phyloP scores from a whole-genome alignment of 106 monocot genomes.

The Dioscorea alata region DNA sequence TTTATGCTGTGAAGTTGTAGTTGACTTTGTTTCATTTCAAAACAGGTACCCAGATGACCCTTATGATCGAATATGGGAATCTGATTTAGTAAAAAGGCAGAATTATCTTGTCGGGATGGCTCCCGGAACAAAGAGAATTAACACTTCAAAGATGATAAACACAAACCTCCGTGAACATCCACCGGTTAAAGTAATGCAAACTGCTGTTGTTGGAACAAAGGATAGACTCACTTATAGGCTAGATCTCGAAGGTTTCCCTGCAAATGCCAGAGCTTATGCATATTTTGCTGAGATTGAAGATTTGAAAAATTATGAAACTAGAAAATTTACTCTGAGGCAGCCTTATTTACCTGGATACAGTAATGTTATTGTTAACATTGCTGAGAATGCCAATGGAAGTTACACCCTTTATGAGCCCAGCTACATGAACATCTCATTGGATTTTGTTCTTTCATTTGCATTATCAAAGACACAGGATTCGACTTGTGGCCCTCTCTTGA shows the following conservation, averaged over 20 bases:
- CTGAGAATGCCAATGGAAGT: conserved; percentile 51
- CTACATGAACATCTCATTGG: conserved; percentile 40
- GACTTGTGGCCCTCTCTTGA: conserved; percentile 39
- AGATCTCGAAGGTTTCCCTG: conserved; percentile 47
- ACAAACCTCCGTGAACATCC: conserved; percentile 22
- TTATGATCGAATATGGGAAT: conserved; percentile 54
- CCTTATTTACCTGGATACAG: conserved; percentile 24
- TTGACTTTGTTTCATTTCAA: not conserved
- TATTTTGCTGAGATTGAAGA: conserved; percentile 59
- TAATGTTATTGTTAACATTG: conserved; percentile 32
- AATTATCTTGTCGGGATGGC: conserved; percentile 55
- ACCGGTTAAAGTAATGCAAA: conserved; percentile 56
- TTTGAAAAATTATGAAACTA: conserved; percentile 29
- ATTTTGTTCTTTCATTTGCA: conserved; percentile 35
- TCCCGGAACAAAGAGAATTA: conserved; percentile 41
- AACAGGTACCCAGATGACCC: conserved; percentile 50
- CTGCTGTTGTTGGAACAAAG: conserved; percentile 39
- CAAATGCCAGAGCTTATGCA: conserved; percentile 43
- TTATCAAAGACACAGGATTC: conserved; percentile 42
- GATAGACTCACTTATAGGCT: conserved; percentile 37
- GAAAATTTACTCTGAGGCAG: conserved; percentile 34
- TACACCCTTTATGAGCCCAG: conserved; percentile 50
- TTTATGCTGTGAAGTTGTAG: too few relatives aligned
- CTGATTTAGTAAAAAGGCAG: conserved; percentile 33
- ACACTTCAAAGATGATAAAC: conserved; percentile 25